Evolutionary conservation across 2,329 filamentous ascomycete species (phyloP).

Genomic region (Diaporthe sp.): DNA sequence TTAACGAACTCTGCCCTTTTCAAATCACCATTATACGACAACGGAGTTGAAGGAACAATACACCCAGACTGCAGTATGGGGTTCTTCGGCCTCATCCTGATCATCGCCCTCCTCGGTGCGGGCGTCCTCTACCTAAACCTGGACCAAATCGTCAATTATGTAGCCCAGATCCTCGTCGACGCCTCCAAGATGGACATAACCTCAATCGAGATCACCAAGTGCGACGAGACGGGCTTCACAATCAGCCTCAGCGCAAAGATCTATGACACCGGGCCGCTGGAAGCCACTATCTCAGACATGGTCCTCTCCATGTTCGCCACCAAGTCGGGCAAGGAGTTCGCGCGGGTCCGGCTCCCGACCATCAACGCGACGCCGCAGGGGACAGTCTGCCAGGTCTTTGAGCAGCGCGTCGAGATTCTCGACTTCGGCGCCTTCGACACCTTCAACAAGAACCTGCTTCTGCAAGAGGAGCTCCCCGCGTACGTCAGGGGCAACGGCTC

Average conservation of each 20-base stretch:
- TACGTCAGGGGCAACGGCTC: constrained; percentile 19
- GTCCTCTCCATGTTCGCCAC: constrained; percentile 27
- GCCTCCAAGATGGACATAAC: constrained; percentile 34
- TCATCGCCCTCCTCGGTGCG: constrained; percentile 8
- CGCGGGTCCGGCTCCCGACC: neutral
- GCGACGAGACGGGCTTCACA: constrained; percentile 22
- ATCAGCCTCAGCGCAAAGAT: constrained; percentile 30
- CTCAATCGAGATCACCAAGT: constrained; percentile 21
- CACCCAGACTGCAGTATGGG: neutral
- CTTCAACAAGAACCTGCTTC: constrained; percentile 34
- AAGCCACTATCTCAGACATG: constrained; percentile 31
- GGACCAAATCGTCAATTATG: constrained; percentile 17
- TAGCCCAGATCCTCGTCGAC: constrained; percentile 23
- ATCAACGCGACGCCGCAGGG: constrained; percentile 27
- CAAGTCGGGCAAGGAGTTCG: constrained; percentile 22
- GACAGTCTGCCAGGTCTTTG: constrained; percentile 19
- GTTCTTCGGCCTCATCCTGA: constrained; percentile 11
- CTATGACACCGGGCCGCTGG: constrained; percentile 30
- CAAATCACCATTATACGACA: neutral
- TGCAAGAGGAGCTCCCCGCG: constrained; percentile 30
- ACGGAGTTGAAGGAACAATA: neutral
- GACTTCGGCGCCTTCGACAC: constrained; percentile 21
- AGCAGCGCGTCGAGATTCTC: constrained; percentile 31
- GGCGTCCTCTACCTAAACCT: constrained; percentile 11
- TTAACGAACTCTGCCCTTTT: neutral